A percentile compares a stretch with the other conserved stretches of the same genome.
Conservation (phyloP, 306 rosid genomes). For the Vicia faba region DNA sequence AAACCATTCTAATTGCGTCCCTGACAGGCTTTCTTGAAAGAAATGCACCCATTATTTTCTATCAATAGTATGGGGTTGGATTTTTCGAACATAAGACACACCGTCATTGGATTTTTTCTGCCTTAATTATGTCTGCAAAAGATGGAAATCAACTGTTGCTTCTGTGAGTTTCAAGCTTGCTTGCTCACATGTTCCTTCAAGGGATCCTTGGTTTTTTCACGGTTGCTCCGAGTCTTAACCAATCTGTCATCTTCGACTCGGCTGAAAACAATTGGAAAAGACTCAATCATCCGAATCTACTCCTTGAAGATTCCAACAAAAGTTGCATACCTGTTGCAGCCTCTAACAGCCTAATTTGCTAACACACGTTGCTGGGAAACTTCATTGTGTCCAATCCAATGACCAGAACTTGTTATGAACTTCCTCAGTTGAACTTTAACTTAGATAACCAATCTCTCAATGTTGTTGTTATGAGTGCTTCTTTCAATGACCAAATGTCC, state of each 20-base stretch:
- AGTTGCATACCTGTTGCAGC: conserved; percentile 86
- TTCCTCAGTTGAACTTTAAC: conserved; percentile 58
- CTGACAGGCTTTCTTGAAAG: no score
- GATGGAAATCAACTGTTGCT: conserved; percentile 79
- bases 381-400: conserved; percentile 70
- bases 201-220: conserved; percentile 93
- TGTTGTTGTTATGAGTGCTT: conserved; percentile 74
- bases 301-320: conserved; percentile 39
- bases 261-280: conserved; percentile 75
- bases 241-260: conserved; percentile 67
- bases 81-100: no score
- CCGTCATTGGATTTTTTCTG: no score
- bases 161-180: conserved; percentile 85
- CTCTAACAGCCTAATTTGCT: conserved; percentile 83
- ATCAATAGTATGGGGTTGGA: no score
- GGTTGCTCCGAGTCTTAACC: conserved; percentile 73
- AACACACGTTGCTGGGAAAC: conserved; percentile 57
- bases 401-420: conserved; percentile 58
- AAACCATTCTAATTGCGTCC: no score
- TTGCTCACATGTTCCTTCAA: conserved; percentile 66
- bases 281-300: conserved; percentile 55
- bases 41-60: no score
- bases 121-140: conserved; percentile 80
- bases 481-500: conserved; percentile 35
- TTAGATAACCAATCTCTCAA: conserved; percentile 54